A percentile compares a stretch with the other conserved stretches of the same genome.
Conservation (phyloP, 495 filamentous ascomycete species). For the Tuber indicum region DNA sequence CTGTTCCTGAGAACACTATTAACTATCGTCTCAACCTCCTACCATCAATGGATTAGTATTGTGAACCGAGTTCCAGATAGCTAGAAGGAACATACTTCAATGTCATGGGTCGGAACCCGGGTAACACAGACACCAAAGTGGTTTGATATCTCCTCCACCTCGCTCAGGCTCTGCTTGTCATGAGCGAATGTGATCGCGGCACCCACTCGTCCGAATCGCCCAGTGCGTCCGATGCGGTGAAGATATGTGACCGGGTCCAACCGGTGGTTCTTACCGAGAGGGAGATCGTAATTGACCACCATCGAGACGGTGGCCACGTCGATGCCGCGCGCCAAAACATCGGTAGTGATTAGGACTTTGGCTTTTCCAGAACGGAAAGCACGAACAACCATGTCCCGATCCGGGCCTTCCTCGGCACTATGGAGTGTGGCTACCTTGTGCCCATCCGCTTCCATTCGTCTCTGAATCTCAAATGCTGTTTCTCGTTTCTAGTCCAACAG, state of each 20-base stretch:
- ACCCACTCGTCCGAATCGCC: conserved; percentile 94
- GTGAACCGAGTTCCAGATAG: neutral
- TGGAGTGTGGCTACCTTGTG: conserved; percentile 86
- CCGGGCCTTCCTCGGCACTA: conserved; percentile 71
- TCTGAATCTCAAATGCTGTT: conserved; percentile 73
- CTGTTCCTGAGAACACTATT: conserved; percentile 32
- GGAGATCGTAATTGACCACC: conserved; percentile 90
- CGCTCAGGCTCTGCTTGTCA: conserved; percentile 65
- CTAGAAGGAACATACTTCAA: conserved; percentile 28
- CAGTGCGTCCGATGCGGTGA: conserved; percentile 94
- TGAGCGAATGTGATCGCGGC: conserved; percentile 87
- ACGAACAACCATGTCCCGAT: conserved; percentile 80
- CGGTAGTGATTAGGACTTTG: conserved; percentile 98
- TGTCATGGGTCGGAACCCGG: conserved; percentile 51
- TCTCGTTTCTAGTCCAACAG: conserved; percentile 57
- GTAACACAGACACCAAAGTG: conserved; percentile 60
- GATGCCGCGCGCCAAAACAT: conserved; percentile 92
- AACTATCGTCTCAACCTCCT: conserved; percentile 38
- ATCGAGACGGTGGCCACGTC: conserved; percentile 94
- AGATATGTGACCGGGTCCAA: conserved; percentile 91
- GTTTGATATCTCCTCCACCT: conserved; percentile 66
- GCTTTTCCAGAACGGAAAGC: conserved; percentile 75
- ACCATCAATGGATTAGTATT: conserved; percentile 11
- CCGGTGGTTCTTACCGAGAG: conserved; percentile 50
- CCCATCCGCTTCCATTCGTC: conserved; percentile 76